Evolutionary conservation across 768 basidiomycete species (phyloP), one percentile per base, ranked within the genome.

Genomic region (Amyloporia xantha): DNA sequence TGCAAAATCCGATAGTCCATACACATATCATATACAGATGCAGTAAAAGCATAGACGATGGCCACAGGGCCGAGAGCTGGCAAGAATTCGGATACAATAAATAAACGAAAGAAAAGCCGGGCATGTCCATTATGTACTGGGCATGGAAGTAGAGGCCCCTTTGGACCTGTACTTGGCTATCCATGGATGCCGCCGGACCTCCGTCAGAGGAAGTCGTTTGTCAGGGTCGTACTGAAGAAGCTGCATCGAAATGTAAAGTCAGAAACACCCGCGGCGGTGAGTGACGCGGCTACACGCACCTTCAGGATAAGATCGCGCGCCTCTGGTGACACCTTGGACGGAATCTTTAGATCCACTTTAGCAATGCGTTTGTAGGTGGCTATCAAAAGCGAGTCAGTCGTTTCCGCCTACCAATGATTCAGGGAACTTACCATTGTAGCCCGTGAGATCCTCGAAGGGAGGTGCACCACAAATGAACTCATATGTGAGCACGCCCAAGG

Each of bases 401-500:
- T 15, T 33, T 7, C 9, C 17, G 25, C 36, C 20, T 12, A 5
- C 11, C n/a, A 17, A 17, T 19, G 19, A 5, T 6, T 3, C 15
- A 36, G 5, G 26, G 25, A 11, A 62, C 82, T 48, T 52, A 91
- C 90, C 89, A 48, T 78, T 79, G 44, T 84, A 78, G 38, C 89
- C 90, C 46, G 63, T 76, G 52, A 85, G 68, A 62, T 94, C 92
- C 62, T 97, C 95, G 55, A 98, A 99, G 0, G 83, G 84, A 17
- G 84, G 83, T 10, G 76, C 77, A 4, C 95, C 95, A 45, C 81
- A 80, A 51, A 98, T 68, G 65, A 99, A 97, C 65, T 99, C 95
- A 63, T 92, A 99, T 1, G 86, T 86, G 53, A 99, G 72, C n/a
- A 98, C 94, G 39, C 95, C 95, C 23, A 99, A 71, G 0, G 95